phyloP scores from a whole-genome alignment of 371 early-diverging fungal genomes.

The Syncephalis plumigaleata region DNA sequence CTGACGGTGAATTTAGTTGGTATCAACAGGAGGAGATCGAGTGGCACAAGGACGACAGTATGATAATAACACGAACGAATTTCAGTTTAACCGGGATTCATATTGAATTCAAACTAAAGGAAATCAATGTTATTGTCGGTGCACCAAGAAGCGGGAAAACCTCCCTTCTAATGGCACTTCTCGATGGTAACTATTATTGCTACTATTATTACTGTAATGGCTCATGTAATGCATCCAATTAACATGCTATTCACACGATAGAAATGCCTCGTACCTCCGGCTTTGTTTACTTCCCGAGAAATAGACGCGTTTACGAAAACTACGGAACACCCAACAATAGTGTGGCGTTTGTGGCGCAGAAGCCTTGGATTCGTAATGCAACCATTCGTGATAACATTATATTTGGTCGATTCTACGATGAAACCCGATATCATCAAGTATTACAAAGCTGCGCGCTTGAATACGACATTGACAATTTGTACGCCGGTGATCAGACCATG shows the following conservation, averaged over 20 bases:
- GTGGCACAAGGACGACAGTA: too few species aligned
- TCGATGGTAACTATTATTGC: conserved; percentile 39
- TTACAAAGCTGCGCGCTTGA: conserved; percentile 40
- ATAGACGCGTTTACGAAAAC: conserved; percentile 11
- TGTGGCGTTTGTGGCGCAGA: conserved; percentile 66
- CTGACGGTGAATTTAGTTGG: conserved; percentile 1
- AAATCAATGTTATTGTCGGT: too few species aligned
- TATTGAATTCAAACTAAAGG: too few species aligned
- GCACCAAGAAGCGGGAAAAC: conserved; percentile 10
- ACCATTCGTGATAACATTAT: conserved; percentile 71
- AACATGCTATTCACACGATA: conserved; percentile 24
- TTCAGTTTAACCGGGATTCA: too few species aligned
- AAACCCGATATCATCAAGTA: conserved; percentile 40
- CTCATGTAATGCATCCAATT: conserved; percentile 21
- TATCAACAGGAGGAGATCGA: too few species aligned
- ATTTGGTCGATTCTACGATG: conserved; percentile 54
- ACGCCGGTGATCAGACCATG: conserved; percentile 79
- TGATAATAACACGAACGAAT: too few species aligned
- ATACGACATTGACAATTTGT: conserved; percentile 59
- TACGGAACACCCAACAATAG: conserved; percentile 23
- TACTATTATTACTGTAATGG: conserved; percentile 41
- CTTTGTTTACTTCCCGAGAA: conserved; percentile 18
- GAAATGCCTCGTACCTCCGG: conserved; percentile 36
- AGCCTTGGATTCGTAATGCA: conserved; percentile 76
- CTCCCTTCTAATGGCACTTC: conserved; percentile 36